Percentiles rank a stretch among this genome's conserved stretches.
These are phyloP conservation scores for Medicago lupulina DNA, from an alignment of 306 rosid genomes.

Conservation along the genomic window DNA sequence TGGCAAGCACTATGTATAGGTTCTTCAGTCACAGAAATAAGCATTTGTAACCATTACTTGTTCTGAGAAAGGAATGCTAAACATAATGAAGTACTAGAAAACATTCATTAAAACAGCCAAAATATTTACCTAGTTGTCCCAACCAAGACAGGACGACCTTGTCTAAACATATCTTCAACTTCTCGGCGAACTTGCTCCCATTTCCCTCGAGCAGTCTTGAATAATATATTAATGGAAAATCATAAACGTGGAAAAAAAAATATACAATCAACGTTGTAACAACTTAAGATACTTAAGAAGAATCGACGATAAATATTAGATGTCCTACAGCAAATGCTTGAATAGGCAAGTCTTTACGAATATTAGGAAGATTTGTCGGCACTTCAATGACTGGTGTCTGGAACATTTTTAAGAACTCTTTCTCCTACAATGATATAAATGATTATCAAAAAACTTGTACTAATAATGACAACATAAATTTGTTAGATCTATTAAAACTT, in stretches of 20 bases:
- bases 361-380: constrained; percentile 91
- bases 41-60: constrained; percentile 19
- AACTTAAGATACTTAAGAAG: constrained; percentile 33
- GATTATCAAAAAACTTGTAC: constrained; percentile 40
- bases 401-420: constrained; percentile 96
- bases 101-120: constrained; percentile 28
- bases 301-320: constrained; percentile 30
- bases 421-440: constrained; percentile 73
- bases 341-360: constrained; percentile 90
- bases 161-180: constrained; percentile 88
- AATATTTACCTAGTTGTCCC: constrained; percentile 89
- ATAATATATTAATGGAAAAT: constrained; percentile 36
- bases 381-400: constrained; percentile 94
- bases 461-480: constrained; percentile 37
- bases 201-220: constrained; percentile 91
- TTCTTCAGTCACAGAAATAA: constrained; percentile 24
- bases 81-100: constrained; percentile 26
- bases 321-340: constrained; percentile 94
- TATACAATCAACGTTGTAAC: constrained; percentile 2
- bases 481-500: constrained; percentile 39
- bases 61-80: constrained; percentile 36
- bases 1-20: constrained; percentile 23
- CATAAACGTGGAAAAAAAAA: constrained; percentile 34
- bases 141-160: constrained; percentile 94
- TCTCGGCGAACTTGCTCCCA: constrained; percentile 95